These are phyloP conservation scores for Tephrocybe sp. DNA, from an alignment of 768 basidiomycete genomes.

Conservation along the genomic window DNA sequence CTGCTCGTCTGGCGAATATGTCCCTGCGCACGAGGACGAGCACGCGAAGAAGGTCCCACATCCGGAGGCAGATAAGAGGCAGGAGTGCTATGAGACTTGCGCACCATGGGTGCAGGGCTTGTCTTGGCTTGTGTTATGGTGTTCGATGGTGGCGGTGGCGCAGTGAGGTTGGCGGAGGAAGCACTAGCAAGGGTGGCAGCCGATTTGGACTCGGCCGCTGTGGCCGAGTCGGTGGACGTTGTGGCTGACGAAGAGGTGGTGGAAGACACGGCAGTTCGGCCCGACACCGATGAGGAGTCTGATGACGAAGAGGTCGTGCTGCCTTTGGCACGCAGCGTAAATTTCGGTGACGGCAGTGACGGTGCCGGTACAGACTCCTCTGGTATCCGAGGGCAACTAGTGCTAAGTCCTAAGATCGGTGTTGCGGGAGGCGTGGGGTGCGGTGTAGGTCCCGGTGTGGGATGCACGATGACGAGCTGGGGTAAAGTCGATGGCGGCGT, in stretches of 20 bases:
- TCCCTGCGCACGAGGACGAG: slow-evolving; percentile 4
- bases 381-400: not conserved
- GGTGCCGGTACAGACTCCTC: not conserved
- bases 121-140: not conserved
- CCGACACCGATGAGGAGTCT: slow-evolving; percentile 2
- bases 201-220: not conserved
- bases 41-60: slow-evolving; percentile 1
- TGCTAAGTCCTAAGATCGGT: slow-evolving; percentile 29
- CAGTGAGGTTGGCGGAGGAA: not conserved
- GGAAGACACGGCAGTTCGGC: slow-evolving; percentile 7
- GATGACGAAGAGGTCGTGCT: slow-evolving; percentile 12
- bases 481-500: slow-evolving; percentile 34
- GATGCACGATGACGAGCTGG: slow-evolving; percentile 67
- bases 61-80: not conserved
- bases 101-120: not conserved
- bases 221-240: not conserved
- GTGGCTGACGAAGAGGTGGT: slow-evolving; percentile 1
- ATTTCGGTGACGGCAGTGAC: not conserved
- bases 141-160: not conserved
- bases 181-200: not conserved
- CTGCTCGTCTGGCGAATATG: slow-evolving; percentile 15
- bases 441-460: slow-evolving; percentile 75
- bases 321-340: slow-evolving; percentile 5
- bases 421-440: slow-evolving; percentile 81
- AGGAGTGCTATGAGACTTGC: not conserved